These are phyloP conservation scores for Metschnikowia borealis DNA, from an alignment of 805 yeast genomes.

Conservation along the genomic window DNA sequence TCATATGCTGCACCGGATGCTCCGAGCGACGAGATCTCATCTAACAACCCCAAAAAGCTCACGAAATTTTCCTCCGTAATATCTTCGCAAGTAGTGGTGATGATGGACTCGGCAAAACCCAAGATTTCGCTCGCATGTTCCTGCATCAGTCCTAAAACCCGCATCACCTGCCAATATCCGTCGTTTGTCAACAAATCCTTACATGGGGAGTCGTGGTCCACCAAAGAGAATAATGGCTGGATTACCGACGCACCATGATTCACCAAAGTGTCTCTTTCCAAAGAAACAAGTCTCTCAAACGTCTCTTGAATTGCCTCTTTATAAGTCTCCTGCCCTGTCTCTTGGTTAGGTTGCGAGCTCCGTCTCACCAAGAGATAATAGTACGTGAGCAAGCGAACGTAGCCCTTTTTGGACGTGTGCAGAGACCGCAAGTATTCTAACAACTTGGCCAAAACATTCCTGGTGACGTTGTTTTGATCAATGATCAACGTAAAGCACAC, in stretches of 20 bases:
- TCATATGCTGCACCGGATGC: conserved; percentile 77
- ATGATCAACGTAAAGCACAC: conserved; percentile 34
- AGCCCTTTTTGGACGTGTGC: conserved; percentile 27
- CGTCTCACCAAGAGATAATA: conserved; percentile 45
- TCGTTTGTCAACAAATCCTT: conserved; percentile 32
- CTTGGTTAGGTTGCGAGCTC: conserved; percentile 13
- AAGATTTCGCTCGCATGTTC: conserved; percentile 43
- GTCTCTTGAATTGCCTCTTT: conserved; percentile 11
- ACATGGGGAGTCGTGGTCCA: conserved; percentile 40
- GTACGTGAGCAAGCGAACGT: conserved; percentile 48
- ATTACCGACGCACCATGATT: conserved; percentile 44
- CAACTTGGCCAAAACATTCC: conserved; percentile 14
- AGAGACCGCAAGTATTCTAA: conserved; percentile 11
- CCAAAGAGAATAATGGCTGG: conserved; percentile 48
- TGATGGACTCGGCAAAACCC: conserved; percentile 42
- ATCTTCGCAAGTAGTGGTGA: conserved; percentile 29
- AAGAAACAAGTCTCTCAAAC: conserved; percentile 5
- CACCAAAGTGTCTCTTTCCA: conserved; percentile 42
- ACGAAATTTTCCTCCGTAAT: conserved; percentile 53
- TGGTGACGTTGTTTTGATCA: conserved; percentile 23
- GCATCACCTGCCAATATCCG: conserved; percentile 52
- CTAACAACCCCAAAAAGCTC: conserved; percentile 65
- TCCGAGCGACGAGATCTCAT: conserved; percentile 77
- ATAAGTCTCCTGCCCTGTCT: conserved; percentile 8
- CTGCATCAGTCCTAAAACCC: conserved; percentile 45